Conservation (phyloP, 352 stramenopile species). For the Phytophthora pisi region DNA sequence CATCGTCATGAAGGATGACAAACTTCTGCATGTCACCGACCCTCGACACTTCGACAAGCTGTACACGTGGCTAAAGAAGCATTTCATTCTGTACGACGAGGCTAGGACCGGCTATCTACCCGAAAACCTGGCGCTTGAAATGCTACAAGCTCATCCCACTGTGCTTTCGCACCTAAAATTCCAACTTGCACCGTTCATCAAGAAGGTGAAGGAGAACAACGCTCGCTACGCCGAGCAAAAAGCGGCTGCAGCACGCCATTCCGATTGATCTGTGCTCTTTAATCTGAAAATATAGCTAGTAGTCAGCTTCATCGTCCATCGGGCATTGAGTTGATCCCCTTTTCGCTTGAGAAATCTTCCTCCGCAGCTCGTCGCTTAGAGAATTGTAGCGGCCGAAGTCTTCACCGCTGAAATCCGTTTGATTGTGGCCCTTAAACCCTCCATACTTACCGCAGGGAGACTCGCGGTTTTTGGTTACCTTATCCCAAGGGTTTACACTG, state of each 20-base stretch:
- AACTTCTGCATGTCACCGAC: constrained; percentile 29
- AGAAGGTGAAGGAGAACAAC: constrained; percentile 54
- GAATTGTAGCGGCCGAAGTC: constrained; percentile 40
- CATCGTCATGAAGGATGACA: constrained; percentile 26
- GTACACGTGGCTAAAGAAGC: constrained; percentile 81
- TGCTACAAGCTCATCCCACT: constrained; percentile 52
- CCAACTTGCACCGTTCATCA: constrained; percentile 51
- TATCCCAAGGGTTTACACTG: constrained; percentile 30
- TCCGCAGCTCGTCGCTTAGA: constrained; percentile 35
- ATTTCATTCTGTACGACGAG: constrained; percentile 56
- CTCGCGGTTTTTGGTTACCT: constrained; percentile 10
- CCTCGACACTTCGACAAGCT: constrained; percentile 62
- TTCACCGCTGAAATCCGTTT: constrained; percentile 17
- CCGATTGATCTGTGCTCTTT: constrained; percentile 16
- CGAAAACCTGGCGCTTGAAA: constrained; percentile 38
- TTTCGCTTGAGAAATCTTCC: constrained; percentile 28
- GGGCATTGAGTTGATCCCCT: constrained; percentile 4
- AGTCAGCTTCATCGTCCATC: constrained; percentile 26
- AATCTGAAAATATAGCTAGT: constrained; percentile 10
- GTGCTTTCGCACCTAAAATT: constrained; percentile 53
- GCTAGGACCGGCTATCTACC: constrained; percentile 44
- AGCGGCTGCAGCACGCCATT: constrained; percentile 31
- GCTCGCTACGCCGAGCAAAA: constrained; percentile 45
- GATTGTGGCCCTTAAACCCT: constrained; percentile 1
- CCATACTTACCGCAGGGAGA: constrained; percentile 24